Base-by-base conservation (phyloP, 2,329 filamentous ascomycete genomes). In the Myriosclerotinia duriaeana region DNA sequence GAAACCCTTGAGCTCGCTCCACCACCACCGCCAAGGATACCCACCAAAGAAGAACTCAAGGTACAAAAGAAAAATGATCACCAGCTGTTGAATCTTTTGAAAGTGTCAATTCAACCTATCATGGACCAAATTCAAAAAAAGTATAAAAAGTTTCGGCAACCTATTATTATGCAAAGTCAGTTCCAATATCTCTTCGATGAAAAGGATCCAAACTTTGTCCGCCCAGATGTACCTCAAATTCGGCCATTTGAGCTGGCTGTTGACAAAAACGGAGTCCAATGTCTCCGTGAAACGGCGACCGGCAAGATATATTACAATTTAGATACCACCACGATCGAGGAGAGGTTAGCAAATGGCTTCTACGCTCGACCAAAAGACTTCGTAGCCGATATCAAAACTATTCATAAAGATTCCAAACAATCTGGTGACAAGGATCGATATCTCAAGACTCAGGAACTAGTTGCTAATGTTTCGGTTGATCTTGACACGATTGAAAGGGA, bases 71-170 rank as follows among this genome's bases (percentile, higher is more conserved):
- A 92, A 78, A 86, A 87, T 69, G 96, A 99, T 75, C 88, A 92
- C 59, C 88, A 94, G 70, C 86, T 89, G 14, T 83, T 98, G 64
- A 97, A 98, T 76, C 81, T 89, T 67, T 81, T 99, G 71, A 99
- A 98, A 80, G 88, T 96, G 50, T 83, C 89, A 64, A 87, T 99
- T 65, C 93, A 97, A 77, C 92, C 92, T 2, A 92, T 98, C 72
- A 97, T 99, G 93, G 94, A 99, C 72, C 92, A 97, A 78, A 92
- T 99, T 76, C 95, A 96, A 77, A 83, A 84, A 69, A 93, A 90
- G 76, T 96, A 97, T 79, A 91, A 89, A 76, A 92, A 92, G 72
- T 98, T 98, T 79, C 86, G 93, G 68, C 87, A 88, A 65, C 89
- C 92, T 1, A 86, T 92, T 53, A 89, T 99, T 68, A 87, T 91